Percentiles rank a stretch among this genome's conserved stretches.
Conservation (phyloP, 163 green algal genomes). For the Smithsoniella earleae region DNA sequence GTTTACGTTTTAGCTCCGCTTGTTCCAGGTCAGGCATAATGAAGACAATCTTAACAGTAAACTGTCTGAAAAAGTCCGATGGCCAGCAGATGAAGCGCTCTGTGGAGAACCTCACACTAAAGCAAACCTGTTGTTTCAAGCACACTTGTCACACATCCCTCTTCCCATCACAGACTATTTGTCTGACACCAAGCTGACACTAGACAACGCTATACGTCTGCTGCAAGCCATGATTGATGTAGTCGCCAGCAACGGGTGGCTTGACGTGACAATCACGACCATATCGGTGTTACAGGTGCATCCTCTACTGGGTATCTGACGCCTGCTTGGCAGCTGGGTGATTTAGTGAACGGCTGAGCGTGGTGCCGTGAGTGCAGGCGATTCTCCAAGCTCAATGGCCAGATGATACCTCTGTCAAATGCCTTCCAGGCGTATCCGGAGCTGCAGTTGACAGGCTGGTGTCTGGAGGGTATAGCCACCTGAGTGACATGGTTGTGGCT, state of each 20-base stretch:
- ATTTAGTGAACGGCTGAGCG: too few relatives aligned
- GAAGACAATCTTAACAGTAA: conserved; percentile 86
- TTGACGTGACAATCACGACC: conserved; percentile 58
- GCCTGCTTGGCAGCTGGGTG: neutral
- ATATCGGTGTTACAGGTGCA: conserved; percentile 75
- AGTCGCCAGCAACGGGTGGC: conserved; percentile 63
- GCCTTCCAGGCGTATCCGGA: neutral
- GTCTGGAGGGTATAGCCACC: too few relatives aligned
- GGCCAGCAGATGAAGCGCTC: conserved; percentile 12
- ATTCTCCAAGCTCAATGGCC: conserved; percentile 13
- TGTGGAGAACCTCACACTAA: conserved; percentile 67
- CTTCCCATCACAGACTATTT: conserved; percentile 88
- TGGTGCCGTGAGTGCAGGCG: conserved; percentile 17
- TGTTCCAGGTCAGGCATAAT: conserved; percentile 60
- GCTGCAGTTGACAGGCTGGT: too few relatives aligned
- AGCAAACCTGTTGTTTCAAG: conserved; percentile 67
- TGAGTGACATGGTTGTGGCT: too few relatives aligned
- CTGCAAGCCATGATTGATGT: conserved; percentile 88
- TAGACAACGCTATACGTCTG: conserved; percentile 84
- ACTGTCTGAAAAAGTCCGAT: conserved; percentile 56
- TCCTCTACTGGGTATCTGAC: conserved; percentile 34
- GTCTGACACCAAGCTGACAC: conserved; percentile 80
- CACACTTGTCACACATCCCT: conserved; percentile 68
- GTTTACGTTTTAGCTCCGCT: too few relatives aligned
- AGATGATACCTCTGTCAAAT: neutral